Conservation (phyloP, 83 land plant genomes). For the Diphasiastrum complanatum region DNA sequence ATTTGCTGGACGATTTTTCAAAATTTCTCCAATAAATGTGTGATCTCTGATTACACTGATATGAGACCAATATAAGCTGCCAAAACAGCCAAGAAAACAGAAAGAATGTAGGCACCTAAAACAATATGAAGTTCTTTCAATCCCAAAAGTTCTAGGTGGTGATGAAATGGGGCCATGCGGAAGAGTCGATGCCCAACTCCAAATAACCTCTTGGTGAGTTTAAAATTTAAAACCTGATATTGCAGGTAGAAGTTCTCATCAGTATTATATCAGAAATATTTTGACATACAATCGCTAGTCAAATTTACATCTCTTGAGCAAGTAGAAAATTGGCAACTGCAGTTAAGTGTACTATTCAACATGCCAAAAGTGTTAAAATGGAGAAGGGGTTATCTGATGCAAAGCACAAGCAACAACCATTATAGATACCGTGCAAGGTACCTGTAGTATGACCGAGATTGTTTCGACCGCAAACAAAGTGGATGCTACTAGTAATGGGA, state of each 20-base stretch:
- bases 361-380: not conserved
- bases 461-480: conserved; percentile 67
- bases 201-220: conserved; percentile 35
- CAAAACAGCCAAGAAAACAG: conserved; percentile 41
- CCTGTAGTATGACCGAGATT: conserved; percentile 64
- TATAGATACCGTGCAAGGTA: conserved; percentile 13
- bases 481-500: conserved; percentile 76
- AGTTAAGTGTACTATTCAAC: not conserved
- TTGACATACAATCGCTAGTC: not conserved
- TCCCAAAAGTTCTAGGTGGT: conserved; percentile 63
- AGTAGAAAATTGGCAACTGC: not conserved
- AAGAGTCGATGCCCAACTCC: conserved; percentile 48
- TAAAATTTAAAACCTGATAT: conserved; percentile 46
- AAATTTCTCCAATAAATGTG: too few species aligned
- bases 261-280: not conserved
- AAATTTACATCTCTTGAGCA: not conserved
- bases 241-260: not conserved
- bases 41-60: too few species aligned
- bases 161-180: conserved; percentile 76
- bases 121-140: conserved; percentile 62
- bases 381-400: not conserved
- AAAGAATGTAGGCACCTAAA: conserved; percentile 50
- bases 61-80: conserved; percentile 76
- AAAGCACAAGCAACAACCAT: not conserved
- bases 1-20: too few species aligned